These are phyloP conservation scores for Beverwykella pulmonaria DNA, from an alignment of 495 filamentous ascomycete species.

Conservation along the genomic window DNA sequence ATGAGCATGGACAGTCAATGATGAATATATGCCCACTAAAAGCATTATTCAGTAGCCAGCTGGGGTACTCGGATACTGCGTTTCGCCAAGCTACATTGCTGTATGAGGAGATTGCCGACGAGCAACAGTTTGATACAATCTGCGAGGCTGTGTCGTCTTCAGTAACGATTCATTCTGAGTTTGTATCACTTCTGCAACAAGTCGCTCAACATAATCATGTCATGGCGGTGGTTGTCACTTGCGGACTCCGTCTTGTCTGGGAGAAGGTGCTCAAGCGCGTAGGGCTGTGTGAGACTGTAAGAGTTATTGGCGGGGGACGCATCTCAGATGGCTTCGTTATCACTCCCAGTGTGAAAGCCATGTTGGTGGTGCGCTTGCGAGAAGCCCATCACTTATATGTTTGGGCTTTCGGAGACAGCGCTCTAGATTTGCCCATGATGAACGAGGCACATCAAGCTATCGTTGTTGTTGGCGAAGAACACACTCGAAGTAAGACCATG, in stretches of 20 bases:
- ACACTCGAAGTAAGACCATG: conserved; percentile 60
- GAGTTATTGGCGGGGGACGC: conserved; percentile 61
- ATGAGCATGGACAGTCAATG: too few relatives aligned
- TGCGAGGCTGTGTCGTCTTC: conserved; percentile 49
- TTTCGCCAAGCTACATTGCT: conserved; percentile 62
- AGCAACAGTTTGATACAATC: conserved; percentile 55
- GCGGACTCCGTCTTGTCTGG: conserved; percentile 62
- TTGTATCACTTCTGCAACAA: conserved; percentile 51
- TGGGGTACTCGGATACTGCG: conserved; percentile 58
- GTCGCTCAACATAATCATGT: conserved; percentile 48
- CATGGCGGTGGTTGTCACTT: conserved; percentile 59
- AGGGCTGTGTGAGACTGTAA: conserved; percentile 53
- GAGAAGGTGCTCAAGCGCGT: conserved; percentile 55
- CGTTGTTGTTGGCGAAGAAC: conserved; percentile 59
- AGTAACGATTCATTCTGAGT: conserved; percentile 55
- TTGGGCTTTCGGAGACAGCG: conserved; percentile 67
- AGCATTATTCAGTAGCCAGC: conserved; percentile 53
- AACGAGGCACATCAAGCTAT: conserved; percentile 57
- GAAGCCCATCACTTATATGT: conserved; percentile 48
- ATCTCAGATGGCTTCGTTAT: conserved; percentile 56
- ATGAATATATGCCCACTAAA: too few relatives aligned
- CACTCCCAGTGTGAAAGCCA: conserved; percentile 56
- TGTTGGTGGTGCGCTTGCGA: conserved; percentile 52
- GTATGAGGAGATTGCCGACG: conserved; percentile 54
- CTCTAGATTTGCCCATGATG: conserved; percentile 64